These are phyloP conservation scores for Canavalia gladiata DNA, from an alignment of 306 rosid species.

Conservation along the genomic window DNA sequence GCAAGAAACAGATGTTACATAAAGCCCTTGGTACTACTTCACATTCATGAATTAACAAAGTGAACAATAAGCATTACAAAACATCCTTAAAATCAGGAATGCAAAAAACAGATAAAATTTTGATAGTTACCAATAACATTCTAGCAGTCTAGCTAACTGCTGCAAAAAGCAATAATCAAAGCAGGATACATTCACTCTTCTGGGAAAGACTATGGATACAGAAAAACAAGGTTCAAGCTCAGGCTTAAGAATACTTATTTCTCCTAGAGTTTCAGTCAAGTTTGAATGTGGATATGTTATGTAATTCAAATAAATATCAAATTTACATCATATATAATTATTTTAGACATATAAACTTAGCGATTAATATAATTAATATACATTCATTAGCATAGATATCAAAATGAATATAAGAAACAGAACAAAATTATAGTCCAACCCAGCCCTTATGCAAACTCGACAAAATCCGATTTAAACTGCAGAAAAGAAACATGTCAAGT, in stretches of 20 bases:
- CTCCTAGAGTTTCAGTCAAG: neutral
- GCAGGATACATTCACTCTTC: neutral
- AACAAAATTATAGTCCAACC: conserved; percentile 2
- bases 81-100: neutral
- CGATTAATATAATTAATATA: neutral
- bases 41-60: neutral
- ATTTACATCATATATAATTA: conserved; percentile 7
- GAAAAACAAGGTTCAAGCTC: neutral
- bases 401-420: neutral
- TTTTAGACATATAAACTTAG: neutral
- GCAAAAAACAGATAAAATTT: neutral
- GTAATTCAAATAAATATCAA: neutral
- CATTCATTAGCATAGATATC: neutral
- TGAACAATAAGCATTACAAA: neutral
- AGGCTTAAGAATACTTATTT: neutral
- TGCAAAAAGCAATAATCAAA: neutral
- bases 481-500: neutral
- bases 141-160: conserved; percentile 24
- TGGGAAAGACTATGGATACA: neutral
- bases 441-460: conserved; percentile 7
- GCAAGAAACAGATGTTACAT: neutral
- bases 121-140: neutral
- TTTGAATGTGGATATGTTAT: neutral
- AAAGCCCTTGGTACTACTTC: neutral
- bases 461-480: neutral